phyloP scores from a whole-genome alignment of 2,329 filamentous ascomycete species.

The Aaosphaeria arxii region DNA sequence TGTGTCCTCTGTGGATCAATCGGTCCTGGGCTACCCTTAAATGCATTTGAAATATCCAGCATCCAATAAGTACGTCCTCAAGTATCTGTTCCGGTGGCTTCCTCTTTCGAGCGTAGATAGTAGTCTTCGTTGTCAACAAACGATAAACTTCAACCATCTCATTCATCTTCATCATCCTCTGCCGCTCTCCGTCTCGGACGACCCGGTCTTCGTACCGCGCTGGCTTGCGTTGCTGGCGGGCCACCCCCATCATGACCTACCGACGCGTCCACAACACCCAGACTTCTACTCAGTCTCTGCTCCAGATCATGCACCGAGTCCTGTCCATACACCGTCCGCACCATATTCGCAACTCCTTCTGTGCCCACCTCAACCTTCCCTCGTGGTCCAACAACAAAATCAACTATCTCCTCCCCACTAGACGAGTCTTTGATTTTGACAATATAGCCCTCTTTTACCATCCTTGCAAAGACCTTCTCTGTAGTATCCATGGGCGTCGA shows the following conservation, averaged over 20 bases:
- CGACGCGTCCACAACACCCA: conserved; percentile 20
- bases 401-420: conserved; percentile 72
- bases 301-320: conserved; percentile 27
- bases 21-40: too few species aligned
- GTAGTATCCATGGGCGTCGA: conserved; percentile 73
- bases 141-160: too few species aligned
- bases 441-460: conserved; percentile 82
- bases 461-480: conserved; percentile 68
- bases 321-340: conserved; percentile 54
- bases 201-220: background rate
- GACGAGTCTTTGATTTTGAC: conserved; percentile 66
- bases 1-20: too few species aligned
- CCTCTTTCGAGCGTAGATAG: too few species aligned
- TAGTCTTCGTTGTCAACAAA: too few species aligned
- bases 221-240: conserved; percentile 1
- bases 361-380: conserved; percentile 81
- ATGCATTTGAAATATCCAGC: too few species aligned
- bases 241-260: conserved; percentile 3
- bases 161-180: conserved; percentile 1
- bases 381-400: conserved; percentile 80
- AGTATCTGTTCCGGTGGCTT: too few species aligned
- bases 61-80: too few species aligned
- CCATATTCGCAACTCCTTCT: conserved; percentile 70
- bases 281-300: conserved; percentile 28
- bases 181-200: background rate